Evolutionary conservation across 192 early-diverging fungal genomes (phyloP).

Genomic region (Chytriomyces sp.): DNA sequence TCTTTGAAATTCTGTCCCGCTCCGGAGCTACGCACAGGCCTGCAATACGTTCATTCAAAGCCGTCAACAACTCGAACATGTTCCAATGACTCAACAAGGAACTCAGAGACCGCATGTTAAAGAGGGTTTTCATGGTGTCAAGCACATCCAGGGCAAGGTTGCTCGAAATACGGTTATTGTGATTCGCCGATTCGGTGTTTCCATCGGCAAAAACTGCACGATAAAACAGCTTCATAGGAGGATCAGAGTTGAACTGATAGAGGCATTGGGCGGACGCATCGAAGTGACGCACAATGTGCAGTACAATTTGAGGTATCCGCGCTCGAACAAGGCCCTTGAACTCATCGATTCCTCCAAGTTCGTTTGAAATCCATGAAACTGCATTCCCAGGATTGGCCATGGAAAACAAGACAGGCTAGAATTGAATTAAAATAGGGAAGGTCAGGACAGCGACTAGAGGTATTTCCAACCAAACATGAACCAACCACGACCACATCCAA

Average conservation of each 20-base stretch:
- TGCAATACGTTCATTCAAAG: slow-evolving; percentile 12
- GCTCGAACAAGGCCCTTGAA: not conserved
- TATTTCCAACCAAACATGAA: not conserved
- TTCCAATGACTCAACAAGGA: slow-evolving; percentile 12
- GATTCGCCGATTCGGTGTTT: not conserved
- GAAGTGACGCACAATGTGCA: slow-evolving; percentile 1
- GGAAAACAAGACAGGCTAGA: slow-evolving; percentile 3
- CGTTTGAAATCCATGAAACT: not conserved
- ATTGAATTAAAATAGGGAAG: not conserved
- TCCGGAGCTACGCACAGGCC: not conserved
- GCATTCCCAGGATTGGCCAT: not conserved
- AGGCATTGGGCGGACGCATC: not conserved
- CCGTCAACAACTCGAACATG: not conserved
- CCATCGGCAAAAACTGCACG: not conserved
- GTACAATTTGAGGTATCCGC: slow-evolving; percentile 3
- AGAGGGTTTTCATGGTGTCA: slow-evolving; percentile 1
- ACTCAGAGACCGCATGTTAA: not conserved
- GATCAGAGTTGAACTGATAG: slow-evolving; percentile 7
- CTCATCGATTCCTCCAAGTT: slow-evolving; percentile 3
- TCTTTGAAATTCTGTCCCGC: not conserved
- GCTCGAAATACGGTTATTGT: not conserved
- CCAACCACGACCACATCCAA: slow-evolving; percentile 21
- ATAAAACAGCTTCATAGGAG: slow-evolving; percentile 6
- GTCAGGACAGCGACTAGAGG: not conserved
- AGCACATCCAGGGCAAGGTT: slow-evolving; percentile 3